These are phyloP conservation scores for Macaranga tanarius DNA, from an alignment of 441 rosid species.

Conservation along the genomic window DNA sequence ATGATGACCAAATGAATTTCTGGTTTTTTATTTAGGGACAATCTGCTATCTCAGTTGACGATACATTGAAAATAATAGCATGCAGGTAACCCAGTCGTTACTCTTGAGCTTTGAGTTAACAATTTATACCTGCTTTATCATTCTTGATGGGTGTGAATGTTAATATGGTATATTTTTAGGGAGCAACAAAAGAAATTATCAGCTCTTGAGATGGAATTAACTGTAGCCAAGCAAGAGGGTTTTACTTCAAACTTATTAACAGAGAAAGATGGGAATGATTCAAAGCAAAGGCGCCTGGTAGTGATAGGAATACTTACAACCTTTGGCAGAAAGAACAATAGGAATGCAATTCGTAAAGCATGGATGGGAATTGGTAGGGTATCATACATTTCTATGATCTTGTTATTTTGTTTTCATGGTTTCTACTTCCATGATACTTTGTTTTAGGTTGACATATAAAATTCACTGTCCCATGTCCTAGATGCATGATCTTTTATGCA, in stretches of 20 bases:
- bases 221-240: conserved; percentile 70
- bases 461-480: not conserved
- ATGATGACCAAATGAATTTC: not conserved
- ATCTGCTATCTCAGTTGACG: conserved; percentile 91
- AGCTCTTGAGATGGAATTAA: conserved; percentile 68
- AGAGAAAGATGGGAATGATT: conserved; percentile 35
- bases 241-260: conserved; percentile 45
- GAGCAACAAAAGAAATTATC: conserved; percentile 80
- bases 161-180: conserved; percentile 40
- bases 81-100: conserved; percentile 57
- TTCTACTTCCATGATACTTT: not conserved
- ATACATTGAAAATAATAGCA: conserved; percentile 82
- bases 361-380: conserved; percentile 93
- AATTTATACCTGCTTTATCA: not conserved
- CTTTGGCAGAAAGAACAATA: conserved; percentile 71
- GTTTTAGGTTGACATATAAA: not conserved
- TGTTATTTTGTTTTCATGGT: not conserved
- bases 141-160: conserved; percentile 10
- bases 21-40: conserved; percentile 49
- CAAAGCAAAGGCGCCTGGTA: conserved; percentile 58
- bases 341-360: conserved; percentile 89
- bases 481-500: not conserved
- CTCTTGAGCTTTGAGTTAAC: not conserved
- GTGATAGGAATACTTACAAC: conserved; percentile 74
- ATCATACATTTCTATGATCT: conserved; percentile 7